Percentiles rank a stretch among this genome's conserved stretches.
phyloP scores from a whole-genome alignment of 2,329 filamentous ascomycete genomes.

The Lecanicillium sp. region DNA sequence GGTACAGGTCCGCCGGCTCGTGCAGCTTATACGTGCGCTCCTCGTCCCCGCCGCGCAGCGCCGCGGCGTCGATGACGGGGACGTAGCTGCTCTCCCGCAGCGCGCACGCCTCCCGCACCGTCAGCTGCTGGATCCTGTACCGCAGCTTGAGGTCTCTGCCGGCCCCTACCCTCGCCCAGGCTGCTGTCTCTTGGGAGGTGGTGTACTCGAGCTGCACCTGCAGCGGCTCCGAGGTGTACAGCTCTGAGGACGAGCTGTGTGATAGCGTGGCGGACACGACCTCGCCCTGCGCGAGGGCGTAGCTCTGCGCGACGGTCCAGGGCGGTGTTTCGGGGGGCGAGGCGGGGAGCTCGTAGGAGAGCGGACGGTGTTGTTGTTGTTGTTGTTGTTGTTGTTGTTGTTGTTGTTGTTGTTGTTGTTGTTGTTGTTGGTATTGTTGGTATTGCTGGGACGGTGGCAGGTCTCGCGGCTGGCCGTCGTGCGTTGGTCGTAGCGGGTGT shows the following conservation, averaged over 20 bases:
- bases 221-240: neutral
- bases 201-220: slow-evolving; percentile 6
- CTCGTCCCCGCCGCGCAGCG: neutral
- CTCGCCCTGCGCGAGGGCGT: slow-evolving; percentile 5
- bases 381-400: no score
- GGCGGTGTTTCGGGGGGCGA: neutral
- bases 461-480: no score
- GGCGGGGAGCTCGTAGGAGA: no score
- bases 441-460: no score
- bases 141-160: neutral
- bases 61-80: neutral
- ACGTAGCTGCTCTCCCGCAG: neutral
- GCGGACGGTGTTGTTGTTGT: no score
- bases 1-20: neutral
- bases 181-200: neutral
- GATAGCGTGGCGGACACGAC: neutral
- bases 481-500: no score
- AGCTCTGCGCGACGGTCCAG: neutral
- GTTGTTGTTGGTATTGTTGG: no score
- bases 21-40: neutral
- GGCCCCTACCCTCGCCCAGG: no score
- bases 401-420: no score
- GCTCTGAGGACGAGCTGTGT: neutral
- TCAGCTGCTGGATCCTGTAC: slow-evolving; percentile 7
- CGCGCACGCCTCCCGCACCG: neutral